phyloP scores from a whole-genome alignment of 2,329 filamentous ascomycete species.

The Rutstroemia sydowiana region DNA sequence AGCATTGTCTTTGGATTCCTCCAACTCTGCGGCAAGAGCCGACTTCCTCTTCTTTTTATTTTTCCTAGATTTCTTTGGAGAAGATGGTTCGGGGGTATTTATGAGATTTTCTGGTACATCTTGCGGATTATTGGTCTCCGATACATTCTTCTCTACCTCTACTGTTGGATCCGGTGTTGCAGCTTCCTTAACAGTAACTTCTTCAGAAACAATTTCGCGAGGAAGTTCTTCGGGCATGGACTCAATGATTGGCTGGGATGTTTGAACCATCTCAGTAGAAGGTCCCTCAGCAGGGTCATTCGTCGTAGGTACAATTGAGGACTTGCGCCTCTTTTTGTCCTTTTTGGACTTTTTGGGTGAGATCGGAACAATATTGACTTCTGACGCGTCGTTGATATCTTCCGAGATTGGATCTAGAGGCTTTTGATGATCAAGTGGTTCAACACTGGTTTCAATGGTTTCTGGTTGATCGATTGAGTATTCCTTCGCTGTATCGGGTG shows the following conservation, averaged over 20 bases:
- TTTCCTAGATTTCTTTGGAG: slow-evolving; percentile 19
- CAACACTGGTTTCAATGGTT: neutral
- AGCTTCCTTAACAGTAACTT: neutral
- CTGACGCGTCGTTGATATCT: neutral
- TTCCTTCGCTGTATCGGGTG: neutral
- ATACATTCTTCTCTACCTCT: neutral
- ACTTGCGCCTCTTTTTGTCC: slow-evolving; percentile 16
- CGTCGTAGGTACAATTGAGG: neutral
- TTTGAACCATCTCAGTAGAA: neutral
- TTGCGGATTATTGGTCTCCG: neutral
- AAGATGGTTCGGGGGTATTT: slow-evolving; percentile 10
- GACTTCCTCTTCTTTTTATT: slow-evolving; percentile 19
- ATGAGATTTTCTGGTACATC: neutral
- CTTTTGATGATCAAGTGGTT: neutral
- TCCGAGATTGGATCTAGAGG: neutral
- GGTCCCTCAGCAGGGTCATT: neutral
- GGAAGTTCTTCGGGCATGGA: neutral
- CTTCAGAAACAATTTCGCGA: neutral
- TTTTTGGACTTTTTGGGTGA: slow-evolving; percentile 14
- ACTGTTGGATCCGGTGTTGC: too few species aligned
- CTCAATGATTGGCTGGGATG: neutral
- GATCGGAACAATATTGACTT: neutral
- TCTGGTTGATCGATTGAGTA: neutral
- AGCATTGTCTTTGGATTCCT: neutral
- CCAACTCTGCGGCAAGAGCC: slow-evolving; percentile 3